A percentile compares a stretch with the other conserved stretches of the same genome.
These are phyloP conservation scores for Breynia disticha DNA, from an alignment of 441 rosid genomes.

Conservation along the genomic window DNA sequence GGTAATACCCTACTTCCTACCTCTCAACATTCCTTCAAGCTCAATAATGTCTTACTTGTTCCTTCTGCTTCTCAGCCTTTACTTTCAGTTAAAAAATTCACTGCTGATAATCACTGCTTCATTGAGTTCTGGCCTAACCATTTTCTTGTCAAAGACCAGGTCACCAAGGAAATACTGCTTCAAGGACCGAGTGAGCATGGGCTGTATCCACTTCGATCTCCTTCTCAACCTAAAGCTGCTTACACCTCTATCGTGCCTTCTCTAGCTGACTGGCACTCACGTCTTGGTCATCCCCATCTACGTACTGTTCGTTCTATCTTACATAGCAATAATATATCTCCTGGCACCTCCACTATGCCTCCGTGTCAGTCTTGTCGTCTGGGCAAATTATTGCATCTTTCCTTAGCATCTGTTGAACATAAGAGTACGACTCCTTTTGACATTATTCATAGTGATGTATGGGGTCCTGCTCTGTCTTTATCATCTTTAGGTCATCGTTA, in stretches of 20 bases:
- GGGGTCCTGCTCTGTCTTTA: not conserved
- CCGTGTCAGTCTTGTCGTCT: not conserved
- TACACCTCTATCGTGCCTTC: not conserved
- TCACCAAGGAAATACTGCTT: not conserved
- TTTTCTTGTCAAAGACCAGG: constrained; percentile 3
- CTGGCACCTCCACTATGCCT: too few species aligned
- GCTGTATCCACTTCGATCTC: not conserved
- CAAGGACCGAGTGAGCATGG: not conserved
- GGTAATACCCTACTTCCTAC: not conserved
- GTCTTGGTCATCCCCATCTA: too few species aligned
- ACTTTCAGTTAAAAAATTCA: not conserved
- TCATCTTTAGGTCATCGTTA: not conserved
- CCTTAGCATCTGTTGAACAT: not conserved
- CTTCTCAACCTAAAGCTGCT: not conserved
- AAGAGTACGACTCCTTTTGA: not conserved
- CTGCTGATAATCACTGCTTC: not conserved
- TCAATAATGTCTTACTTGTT: not conserved
- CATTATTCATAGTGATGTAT: not conserved
- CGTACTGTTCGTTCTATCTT: too few species aligned
- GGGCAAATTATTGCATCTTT: not conserved
- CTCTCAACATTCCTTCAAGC: not conserved
- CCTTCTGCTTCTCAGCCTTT: not conserved
- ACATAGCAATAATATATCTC: too few species aligned
- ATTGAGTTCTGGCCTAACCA: not conserved
- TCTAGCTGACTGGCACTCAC: not conserved